Conservation (phyloP, 192 early-diverging fungal genomes). For the Entomortierella lignicola region DNA sequence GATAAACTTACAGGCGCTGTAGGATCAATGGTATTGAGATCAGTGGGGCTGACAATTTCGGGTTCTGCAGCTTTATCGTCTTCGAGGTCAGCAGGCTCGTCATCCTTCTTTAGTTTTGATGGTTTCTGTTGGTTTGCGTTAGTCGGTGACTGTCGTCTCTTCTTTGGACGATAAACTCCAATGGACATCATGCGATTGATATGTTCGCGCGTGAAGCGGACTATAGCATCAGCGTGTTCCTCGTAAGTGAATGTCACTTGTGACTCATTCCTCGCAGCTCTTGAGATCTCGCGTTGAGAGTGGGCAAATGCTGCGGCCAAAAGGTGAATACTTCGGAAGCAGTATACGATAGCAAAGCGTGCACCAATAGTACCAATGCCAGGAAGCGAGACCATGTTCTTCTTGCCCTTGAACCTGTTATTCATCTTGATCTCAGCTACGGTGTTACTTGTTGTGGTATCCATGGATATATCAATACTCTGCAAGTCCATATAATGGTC, state of each 20-base stretch:
- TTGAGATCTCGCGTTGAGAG: slow-evolving; percentile 23
- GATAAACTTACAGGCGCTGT: background rate
- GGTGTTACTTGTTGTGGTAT: slow-evolving; percentile 14
- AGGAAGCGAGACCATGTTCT: slow-evolving; percentile 24
- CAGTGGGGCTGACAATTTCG: background rate
- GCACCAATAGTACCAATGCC: slow-evolving; percentile 33
- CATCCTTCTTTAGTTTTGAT: background rate
- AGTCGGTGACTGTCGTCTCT: background rate
- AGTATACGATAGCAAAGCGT: slow-evolving; percentile 27
- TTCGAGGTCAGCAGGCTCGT: background rate
- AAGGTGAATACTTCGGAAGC: slow-evolving; percentile 47
- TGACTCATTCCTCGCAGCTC: slow-evolving; percentile 1
- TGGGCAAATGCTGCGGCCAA: slow-evolving; percentile 32
- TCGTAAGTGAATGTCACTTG: slow-evolving; percentile 38
- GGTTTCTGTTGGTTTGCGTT: background rate
- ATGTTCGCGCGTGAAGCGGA: slow-evolving; percentile 47
- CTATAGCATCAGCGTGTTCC: slow-evolving; percentile 42
- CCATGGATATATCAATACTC: slow-evolving; percentile 14
- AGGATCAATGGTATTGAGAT: background rate
- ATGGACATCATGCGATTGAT: slow-evolving; percentile 52
- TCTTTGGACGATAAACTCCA: slow-evolving; percentile 8
- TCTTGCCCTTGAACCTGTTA: slow-evolving; percentile 27
- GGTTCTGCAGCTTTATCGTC: background rate
- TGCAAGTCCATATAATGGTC: slow-evolving; percentile 38
- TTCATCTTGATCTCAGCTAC: slow-evolving; percentile 41